Evolutionary conservation across 257 asterid species (phyloP), one percentile per base, ranked within the genome.

Genomic region (Nyctanthes arbortristis): DNA sequence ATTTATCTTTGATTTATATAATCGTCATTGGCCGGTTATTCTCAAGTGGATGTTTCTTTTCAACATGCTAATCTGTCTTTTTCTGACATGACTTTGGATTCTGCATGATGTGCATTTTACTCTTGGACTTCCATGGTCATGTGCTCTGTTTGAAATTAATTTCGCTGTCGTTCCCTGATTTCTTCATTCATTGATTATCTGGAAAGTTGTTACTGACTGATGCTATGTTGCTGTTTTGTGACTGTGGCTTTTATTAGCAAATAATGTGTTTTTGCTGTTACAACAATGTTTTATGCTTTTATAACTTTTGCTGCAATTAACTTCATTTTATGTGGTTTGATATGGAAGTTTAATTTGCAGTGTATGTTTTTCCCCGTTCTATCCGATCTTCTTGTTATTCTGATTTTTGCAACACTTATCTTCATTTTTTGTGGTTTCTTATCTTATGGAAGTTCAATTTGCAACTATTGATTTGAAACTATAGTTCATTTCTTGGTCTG

Each of bases 391-490:
- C n/a, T n/a, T 5, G 69, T 40, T 32, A 36, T 32, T n/a, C n/a
- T n/a, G n/a, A n/a, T n/a, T n/a, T 58, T 25, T 68, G 71, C 34
- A 59, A 40, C 49, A 31, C 57, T 70, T 3, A n/a, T 25, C n/a
- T 63, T 49, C 14, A 32, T 18, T 57, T 35, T 24, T 25, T 67
- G 71, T 25, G 32, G 28, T 29, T 60, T 49, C 56, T 0, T 58
- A 3, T n/a, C n/a, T n/a, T n/a, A n/a, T n/a, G 24, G 58, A 56
- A 63, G 61, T 45, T 70, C 69, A 54, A 32, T 45, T 66, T 72
- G 61, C 35, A 40, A 30, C 27, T 63, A 43, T 7, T 18, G 13
- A 33, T 27, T 32, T 9, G 55, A 25, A 1, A 54, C n/a, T 62
- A 49, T 34, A 3, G 67, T 1, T 67, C 11, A 56, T 40, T 36